Base-by-base conservation (phyloP, 1,284 basidiomycete species). In the Pseudozyma thailandica region DNA sequence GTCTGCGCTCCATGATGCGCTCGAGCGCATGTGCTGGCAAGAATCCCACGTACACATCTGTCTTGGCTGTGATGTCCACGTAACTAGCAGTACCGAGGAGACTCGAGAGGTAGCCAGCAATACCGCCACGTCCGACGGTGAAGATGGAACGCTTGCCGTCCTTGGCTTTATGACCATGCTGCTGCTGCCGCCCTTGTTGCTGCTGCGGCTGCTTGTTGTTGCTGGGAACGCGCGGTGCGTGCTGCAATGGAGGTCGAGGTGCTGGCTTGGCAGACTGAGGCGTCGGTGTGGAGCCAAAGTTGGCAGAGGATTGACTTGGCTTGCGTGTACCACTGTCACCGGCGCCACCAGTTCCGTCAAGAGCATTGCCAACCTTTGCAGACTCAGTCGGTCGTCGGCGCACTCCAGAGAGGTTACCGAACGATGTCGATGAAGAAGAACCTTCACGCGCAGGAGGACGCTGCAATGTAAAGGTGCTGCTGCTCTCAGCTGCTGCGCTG, bases 71-170 rank as follows among this genome's bases (percentile, higher is more conserved):
- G 75, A 98, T 96, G 82, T 95, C 93, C 42, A 98, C 94, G 82
- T 97, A 98, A 6, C 93, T 95, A 16, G 94, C 90, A 33, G 92
- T 92, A 59, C 90, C 91, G 64, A 92, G 92, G 5, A 98, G 86
- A 1, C 94, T 94, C 15, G 94, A 92, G n/a, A 99, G 87, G 83
- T 98, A 98, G 4, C 96, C 96, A 2, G 95, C 95, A 53, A 99
- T 95, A 0, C 96, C 95, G 55, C 95, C 95, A 77, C 79, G 69
- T 8, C 95, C 96, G 23, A 97, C 92, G 1, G 92, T 95, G 83
- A 95, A 98, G 27, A 98, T 82, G 28, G 78, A 77, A 9, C 68
- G 71, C 31, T 59, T 61, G 28, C 57, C 68, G 4, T 71, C 62
- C 31, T 56, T 66, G 33, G 31, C 27, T 23, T 57, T 54, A 9